These are phyloP conservation scores for Noccaea caerulescens DNA, from an alignment of 345 rosid species.

Conservation along the genomic window DNA sequence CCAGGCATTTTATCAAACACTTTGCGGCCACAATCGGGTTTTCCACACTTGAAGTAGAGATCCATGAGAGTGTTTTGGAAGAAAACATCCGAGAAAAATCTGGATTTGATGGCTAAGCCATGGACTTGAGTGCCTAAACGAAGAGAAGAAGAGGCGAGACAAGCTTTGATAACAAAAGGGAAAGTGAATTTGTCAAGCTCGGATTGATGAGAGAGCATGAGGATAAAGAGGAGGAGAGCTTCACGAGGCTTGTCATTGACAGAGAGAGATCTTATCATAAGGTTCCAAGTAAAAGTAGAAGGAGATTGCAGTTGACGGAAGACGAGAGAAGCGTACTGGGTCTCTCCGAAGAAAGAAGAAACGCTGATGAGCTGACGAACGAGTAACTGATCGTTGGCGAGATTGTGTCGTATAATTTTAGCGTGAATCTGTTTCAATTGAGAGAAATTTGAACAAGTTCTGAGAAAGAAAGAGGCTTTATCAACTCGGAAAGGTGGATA, in stretches of 20 bases:
- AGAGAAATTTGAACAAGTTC: conserved; percentile 50
- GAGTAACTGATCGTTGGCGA: conserved; percentile 58
- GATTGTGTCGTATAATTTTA: conserved; percentile 53
- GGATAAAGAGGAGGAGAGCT: conserved; percentile 61
- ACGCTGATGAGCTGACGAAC: conserved; percentile 58
- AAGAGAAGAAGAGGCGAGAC: conserved; percentile 44
- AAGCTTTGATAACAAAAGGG: conserved; percentile 74
- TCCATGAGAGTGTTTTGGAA: conserved; percentile 68
- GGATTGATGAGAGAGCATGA: conserved; percentile 55
- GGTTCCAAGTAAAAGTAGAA: conserved; percentile 66
- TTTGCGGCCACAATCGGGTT: conserved; percentile 48
- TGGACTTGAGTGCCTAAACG: conserved; percentile 60
- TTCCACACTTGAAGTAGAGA: conserved; percentile 63
- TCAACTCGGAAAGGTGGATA: conserved; percentile 46
- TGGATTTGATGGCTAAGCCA: conserved; percentile 60
- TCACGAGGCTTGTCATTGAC: conserved; percentile 46
- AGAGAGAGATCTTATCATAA: conserved; percentile 64
- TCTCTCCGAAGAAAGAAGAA: conserved; percentile 51
- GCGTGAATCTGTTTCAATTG: conserved; percentile 69
- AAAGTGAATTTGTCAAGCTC: conserved; percentile 72
- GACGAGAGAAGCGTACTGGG: conserved; percentile 57
- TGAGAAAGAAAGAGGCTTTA: conserved; percentile 52
- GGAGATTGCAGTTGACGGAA: conserved; percentile 55
- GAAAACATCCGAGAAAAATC: conserved; percentile 55
- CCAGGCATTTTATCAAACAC: conserved; percentile 63